Conservation (phyloP, 495 filamentous ascomycete genomes). For the Neurospora discreta region DNA sequence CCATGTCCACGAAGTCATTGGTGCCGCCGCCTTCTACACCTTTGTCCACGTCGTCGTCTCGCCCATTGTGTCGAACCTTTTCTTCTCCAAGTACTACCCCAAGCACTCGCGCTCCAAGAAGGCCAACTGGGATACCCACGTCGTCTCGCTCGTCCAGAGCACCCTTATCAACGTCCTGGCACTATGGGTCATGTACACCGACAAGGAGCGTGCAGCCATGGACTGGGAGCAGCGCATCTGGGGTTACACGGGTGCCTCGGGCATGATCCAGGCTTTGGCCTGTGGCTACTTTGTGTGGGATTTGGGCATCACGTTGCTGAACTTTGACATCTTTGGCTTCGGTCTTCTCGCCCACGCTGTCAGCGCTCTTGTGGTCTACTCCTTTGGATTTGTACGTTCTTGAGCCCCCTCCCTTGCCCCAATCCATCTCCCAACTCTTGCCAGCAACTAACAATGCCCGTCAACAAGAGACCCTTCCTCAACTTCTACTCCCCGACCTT, state of each 20-base stretch:
- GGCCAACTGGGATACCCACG: constrained; percentile 94
- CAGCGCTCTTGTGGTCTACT: constrained; percentile 75
- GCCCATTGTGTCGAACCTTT: constrained; percentile 53
- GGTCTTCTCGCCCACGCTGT: constrained; percentile 87
- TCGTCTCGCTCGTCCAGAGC: constrained; percentile 85
- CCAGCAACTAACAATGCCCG: neutral
- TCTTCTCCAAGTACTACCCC: constrained; percentile 66
- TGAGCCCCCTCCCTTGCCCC: neutral
- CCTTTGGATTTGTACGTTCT: constrained; percentile 78
- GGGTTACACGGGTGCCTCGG: constrained; percentile 76
- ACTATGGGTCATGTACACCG: constrained; percentile 71
- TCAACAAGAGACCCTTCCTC: constrained; percentile 68
- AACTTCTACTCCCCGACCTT: constrained; percentile 88
- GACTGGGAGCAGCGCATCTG: constrained; percentile 67
- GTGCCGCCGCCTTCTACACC: constrained; percentile 66
- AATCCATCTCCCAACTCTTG: neutral
- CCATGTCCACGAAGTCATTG: constrained; percentile 81
- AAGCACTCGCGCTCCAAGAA: constrained; percentile 54
- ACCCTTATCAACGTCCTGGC: constrained; percentile 65
- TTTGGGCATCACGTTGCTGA: constrained; percentile 56
- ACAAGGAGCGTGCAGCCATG: constrained; percentile 67
- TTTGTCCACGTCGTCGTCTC: constrained; percentile 63
- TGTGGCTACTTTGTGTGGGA: constrained; percentile 97
- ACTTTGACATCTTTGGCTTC: constrained; percentile 72
- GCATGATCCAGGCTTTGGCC: constrained; percentile 74